These are phyloP conservation scores for Leishmania major DNA, from an alignment of 208 protist genomes.

Conservation along the genomic window DNA sequence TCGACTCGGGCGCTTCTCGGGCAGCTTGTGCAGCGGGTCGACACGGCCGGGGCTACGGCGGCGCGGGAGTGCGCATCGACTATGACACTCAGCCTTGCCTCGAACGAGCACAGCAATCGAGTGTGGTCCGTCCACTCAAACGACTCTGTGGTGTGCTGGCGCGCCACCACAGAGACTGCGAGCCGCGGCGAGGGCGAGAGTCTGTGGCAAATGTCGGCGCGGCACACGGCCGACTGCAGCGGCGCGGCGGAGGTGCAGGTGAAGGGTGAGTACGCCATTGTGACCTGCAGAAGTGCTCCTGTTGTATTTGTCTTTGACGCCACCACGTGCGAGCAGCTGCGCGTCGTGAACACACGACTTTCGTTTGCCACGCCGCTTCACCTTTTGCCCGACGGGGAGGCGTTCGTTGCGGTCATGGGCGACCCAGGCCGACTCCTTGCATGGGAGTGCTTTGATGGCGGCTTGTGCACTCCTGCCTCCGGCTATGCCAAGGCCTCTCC, in stretches of 20 bases:
- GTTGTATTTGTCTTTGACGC: slow-evolving; percentile 70
- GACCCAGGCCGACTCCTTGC: slow-evolving; percentile 31
- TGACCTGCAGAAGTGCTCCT: slow-evolving; percentile 52
- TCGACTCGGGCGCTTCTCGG: slow-evolving; percentile 17
- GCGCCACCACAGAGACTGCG: slow-evolving; percentile 34
- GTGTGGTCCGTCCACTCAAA: slow-evolving; percentile 76
- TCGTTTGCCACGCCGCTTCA: slow-evolving; percentile 34
- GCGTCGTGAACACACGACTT: slow-evolving; percentile 50
- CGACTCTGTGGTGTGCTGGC: slow-evolving; percentile 74
- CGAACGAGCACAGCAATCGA: slow-evolving; percentile 51
- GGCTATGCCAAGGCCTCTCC: slow-evolving; percentile 48
- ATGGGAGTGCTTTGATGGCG: slow-evolving; percentile 76
- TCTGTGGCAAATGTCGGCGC: slow-evolving; percentile 65
- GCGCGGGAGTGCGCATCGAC: slow-evolving; percentile 18
- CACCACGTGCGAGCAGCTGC: slow-evolving; percentile 48
- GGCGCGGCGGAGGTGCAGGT: slow-evolving; percentile 59
- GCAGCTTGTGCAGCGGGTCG: slow-evolving; percentile 32
- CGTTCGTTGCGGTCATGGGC: slow-evolving; percentile 54
- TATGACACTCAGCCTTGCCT: slow-evolving; percentile 55
- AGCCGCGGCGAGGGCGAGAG: neutral
- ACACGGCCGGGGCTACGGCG: slow-evolving; percentile 21
- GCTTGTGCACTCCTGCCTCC: slow-evolving; percentile 45
- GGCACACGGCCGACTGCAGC: slow-evolving; percentile 46
- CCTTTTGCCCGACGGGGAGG: slow-evolving; percentile 72
- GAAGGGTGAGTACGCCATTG: slow-evolving; percentile 42